Base-by-base conservation (phyloP, 345 rosid species). In the Corchorus capsularis region DNA sequence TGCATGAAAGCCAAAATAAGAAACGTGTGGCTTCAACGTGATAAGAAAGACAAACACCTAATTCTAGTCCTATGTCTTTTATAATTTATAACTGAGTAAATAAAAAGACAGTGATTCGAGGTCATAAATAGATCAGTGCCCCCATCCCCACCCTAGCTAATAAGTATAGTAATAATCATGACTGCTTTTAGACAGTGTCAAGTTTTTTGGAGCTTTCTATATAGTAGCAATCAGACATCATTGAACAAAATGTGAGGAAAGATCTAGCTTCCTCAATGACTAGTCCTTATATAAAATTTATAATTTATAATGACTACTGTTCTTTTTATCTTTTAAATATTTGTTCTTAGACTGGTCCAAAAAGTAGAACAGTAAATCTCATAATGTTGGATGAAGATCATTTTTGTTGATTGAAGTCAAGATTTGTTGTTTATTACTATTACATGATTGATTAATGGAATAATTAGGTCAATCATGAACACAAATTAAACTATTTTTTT, bases 1-100 rank as follows among this genome's bases (percentile, higher is more conserved):
- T 20, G 75, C 63, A 71, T 71, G 74, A 55, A 56, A 71, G 64
- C 64, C 75, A 56, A 56, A 71, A 71, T 41, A 49, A 64, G 5
- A 71, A 53, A 53, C 47, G 39, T 57, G 64, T 20, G 64, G 64
- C 64, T 56, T n/a, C 63, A 20, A 56, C 9, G 19, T 56, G 20
- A n/a, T 17, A 37, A 10, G 7, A 16, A 69, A 15, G 73, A 53
- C 73, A 53, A 53, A 70, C 47, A 53, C 47, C 61, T 35, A 70
- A 70, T 52, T 34, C 46, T 52, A 52, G 73, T 69, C 41, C 45
- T 17, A 69, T 69, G 32, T 69, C 73, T 69, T 52, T 52, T 56
- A 34, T 69, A 34, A 69, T 52, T 69, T 69, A 52, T 52, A 50
- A 17, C 60, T 34, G 15, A 8, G 59, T 50, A 69, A 13, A 2